These are phyloP conservation scores for Phytophthora citricola DNA, from an alignment of 352 stramenopile genomes.

Conservation along the genomic window DNA sequence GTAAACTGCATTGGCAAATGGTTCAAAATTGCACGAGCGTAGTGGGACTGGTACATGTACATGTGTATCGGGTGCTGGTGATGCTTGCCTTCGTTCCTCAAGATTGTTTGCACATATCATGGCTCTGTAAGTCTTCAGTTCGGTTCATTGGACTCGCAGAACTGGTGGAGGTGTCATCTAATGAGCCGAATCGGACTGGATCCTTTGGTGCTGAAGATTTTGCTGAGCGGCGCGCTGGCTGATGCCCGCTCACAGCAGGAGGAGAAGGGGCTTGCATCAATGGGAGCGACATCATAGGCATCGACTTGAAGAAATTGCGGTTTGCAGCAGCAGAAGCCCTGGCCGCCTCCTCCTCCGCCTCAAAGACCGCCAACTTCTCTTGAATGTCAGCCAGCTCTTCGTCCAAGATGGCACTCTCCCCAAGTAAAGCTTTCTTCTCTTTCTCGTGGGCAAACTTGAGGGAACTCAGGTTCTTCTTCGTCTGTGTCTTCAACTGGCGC, in stretches of 20 bases:
- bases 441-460: constrained; percentile 58
- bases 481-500: constrained; percentile 60
- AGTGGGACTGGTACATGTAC: constrained; percentile 1
- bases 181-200: constrained; percentile 28
- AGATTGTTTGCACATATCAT: constrained; percentile 34
- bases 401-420: constrained; percentile 43
- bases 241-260: constrained; percentile 16
- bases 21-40: constrained; percentile 12
- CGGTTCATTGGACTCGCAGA: constrained; percentile 28
- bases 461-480: constrained; percentile 54
- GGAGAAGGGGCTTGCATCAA: constrained; percentile 36
- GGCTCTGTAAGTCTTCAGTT: constrained; percentile 14
- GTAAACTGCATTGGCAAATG: constrained; percentile 11
- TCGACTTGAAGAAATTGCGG: constrained; percentile 54
- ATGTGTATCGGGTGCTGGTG: constrained; percentile 1
- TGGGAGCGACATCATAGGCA: constrained; percentile 44
- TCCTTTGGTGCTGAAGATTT: constrained; percentile 15
- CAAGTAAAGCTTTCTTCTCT: constrained; percentile 47
- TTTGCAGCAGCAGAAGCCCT: constrained; percentile 27
- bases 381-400: constrained; percentile 32
- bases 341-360: constrained; percentile 25
- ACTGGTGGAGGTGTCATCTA: constrained; percentile 32
- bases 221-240: constrained; percentile 20
- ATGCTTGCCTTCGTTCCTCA: constrained; percentile 18
- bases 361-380: constrained; percentile 33